Evolutionary conservation across 352 stramenopile genomes (phyloP), one percentile per base, ranked within the genome.

Genomic region (Phytophthora litchii): DNA sequence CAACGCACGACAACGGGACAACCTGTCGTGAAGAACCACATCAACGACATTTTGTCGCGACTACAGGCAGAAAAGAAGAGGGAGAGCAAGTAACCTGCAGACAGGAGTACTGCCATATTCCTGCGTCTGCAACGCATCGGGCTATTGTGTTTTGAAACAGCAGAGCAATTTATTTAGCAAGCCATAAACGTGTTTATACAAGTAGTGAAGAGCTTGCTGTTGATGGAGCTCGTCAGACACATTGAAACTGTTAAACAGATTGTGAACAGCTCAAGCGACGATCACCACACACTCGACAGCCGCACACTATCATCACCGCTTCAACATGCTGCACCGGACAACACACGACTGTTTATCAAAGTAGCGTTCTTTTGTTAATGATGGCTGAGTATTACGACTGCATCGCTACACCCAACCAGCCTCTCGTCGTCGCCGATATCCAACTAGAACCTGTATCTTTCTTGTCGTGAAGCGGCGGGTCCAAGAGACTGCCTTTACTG

Each of bases 21-120:
- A 61, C 86, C 86, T 14, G 74, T 95, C n/a, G 80, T 95, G 46
- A 84, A 81, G 56, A 89, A 95, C 68, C 84, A 88, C 63, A 95
- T 95, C 45, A 83, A 83, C 48, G 86, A 95, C 55, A 92, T 95
- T 53, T 57, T 95, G 34, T 56, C 76, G 31, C 82, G 85, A 56
- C 60, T 95, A 48, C 75, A 92, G 43, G 60, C 68, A 2, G 81
- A 89, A 47, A 78, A 82, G 44, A 72, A 72, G 43, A 54, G 40
- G n/a, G 53, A 64, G n/a, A 53, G 36, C 50, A 64, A 77, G 55
- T 71, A 60, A 54, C 4, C 40, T 53, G 45, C 11, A 41, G 8
- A n/a, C 7, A 47, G 8, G 29, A 49, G 21, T 19, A 34, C 38
- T 44, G 31, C 4, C 34, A 53, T 25, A 54, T 16, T 31, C 25